phyloP scores from a whole-genome alignment of 805 yeast species.

The Wickerhamiella parazyma region DNA sequence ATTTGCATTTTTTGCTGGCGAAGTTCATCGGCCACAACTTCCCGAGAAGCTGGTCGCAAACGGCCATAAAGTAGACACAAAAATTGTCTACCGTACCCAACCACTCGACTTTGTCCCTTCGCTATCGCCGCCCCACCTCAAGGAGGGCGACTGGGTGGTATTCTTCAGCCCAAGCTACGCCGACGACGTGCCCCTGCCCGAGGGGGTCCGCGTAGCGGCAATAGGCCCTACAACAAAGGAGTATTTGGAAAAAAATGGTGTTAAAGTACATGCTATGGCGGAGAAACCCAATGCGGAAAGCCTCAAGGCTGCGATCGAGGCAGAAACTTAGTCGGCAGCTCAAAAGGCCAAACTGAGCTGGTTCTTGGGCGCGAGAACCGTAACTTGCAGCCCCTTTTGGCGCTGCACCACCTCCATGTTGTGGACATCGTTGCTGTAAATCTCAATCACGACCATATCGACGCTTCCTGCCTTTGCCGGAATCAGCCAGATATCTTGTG shows the following conservation, averaged over 20 bases:
- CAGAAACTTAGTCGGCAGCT: slow-evolving; percentile 11
- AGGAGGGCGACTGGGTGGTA: slow-evolving; percentile 47
- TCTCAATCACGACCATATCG: slow-evolving; percentile 46
- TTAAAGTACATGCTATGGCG: slow-evolving; percentile 53
- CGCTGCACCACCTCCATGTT: slow-evolving; percentile 48
- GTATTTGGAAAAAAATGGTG: slow-evolving; percentile 38
- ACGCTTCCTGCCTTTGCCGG: slow-evolving; percentile 71
- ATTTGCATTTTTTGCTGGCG: slow-evolving; percentile 68
- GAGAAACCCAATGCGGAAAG: slow-evolving; percentile 57
- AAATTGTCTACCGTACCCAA: slow-evolving; percentile 56
- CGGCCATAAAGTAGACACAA: slow-evolving; percentile 40
- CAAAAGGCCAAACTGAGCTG: slow-evolving; percentile 48
- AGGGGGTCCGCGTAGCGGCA: slow-evolving; percentile 40
- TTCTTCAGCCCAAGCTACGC: slow-evolving; percentile 91
- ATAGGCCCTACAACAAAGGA: slow-evolving; percentile 85
- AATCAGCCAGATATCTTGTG: slow-evolving; percentile 37
- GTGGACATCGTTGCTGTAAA: slow-evolving; percentile 29
- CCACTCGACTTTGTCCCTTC: slow-evolving; percentile 34
- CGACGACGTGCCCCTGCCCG: slow-evolving; percentile 17
- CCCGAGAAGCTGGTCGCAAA: slow-evolving; percentile 41
- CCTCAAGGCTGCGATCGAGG: slow-evolving; percentile 31
- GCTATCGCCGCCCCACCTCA: slow-evolving; percentile 19
- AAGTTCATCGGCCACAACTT: slow-evolving; percentile 64
- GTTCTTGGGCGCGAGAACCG: slow-evolving; percentile 59
- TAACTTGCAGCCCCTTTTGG: slow-evolving; percentile 53